Conservation (phyloP, 1,284 basidiomycete species). For the Neonothopanus nambi region DNA sequence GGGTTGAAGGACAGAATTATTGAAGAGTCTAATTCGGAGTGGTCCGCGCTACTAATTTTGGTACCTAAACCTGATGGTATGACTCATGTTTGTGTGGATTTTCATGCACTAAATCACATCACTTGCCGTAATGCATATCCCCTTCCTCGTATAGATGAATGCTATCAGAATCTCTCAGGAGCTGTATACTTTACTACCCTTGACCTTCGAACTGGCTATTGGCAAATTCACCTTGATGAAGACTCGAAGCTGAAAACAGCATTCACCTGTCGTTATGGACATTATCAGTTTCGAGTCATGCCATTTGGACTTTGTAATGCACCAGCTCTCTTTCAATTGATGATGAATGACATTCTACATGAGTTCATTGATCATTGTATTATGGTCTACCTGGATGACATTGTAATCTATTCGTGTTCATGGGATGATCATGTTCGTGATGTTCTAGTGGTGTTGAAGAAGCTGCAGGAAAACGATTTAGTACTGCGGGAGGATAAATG, state of each 20-base stretch:
- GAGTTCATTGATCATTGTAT: constrained; percentile 5
- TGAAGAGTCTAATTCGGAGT: constrained; percentile 3
- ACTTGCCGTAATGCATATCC: constrained; percentile 5
- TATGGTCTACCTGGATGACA: constrained; percentile 9
- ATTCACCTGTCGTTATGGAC: constrained; percentile 12
- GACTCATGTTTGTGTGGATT: constrained; percentile 2
- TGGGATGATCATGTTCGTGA: neutral
- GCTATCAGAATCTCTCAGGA: constrained; percentile 8
- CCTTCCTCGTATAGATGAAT: constrained; percentile 11
- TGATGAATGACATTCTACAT: constrained; percentile 13
- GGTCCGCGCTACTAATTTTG: constrained; percentile 3
- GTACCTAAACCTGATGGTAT: constrained; percentile 5
- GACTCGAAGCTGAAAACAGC: constrained; percentile 5
- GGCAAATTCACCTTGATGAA: constrained; percentile 11
- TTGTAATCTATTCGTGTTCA: constrained; percentile 10
- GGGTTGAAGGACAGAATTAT: neutral
- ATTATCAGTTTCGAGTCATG: constrained; percentile 13
- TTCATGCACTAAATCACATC: constrained; percentile 3
- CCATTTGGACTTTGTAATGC: constrained; percentile 12
- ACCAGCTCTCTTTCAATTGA: constrained; percentile 13
- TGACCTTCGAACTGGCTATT: constrained; percentile 8
- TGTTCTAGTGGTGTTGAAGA: neutral
- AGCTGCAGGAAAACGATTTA: neutral
- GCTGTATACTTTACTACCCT: constrained; percentile 6
- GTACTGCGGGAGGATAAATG: constrained; percentile 10